Evolutionary conservation across 1,284 basidiomycete species (phyloP).

Genomic region (Ustilago bromivora): DNA sequence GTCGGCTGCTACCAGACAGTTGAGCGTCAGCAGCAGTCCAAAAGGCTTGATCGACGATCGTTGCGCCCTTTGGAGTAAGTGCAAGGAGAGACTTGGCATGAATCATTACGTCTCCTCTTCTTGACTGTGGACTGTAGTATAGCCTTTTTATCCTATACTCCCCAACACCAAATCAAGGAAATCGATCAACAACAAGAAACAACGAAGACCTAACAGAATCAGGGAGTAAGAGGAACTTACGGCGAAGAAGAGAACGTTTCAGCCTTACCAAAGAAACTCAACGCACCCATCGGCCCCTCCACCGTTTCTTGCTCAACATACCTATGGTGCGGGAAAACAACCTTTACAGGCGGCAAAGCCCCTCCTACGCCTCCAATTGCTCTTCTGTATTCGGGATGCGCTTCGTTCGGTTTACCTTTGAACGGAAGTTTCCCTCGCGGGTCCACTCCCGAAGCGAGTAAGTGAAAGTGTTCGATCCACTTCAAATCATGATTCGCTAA

Average conservation of each 20-base stretch:
- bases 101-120: conserved; percentile 65
- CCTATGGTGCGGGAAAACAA: conserved; percentile 61
- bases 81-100: conserved; percentile 66
- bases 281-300: conserved; percentile 52
- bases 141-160: conserved; percentile 32
- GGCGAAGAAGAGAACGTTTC: conserved; percentile 35
- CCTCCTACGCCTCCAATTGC: conserved; percentile 1
- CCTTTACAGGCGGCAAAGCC: conserved; percentile 49
- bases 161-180: neutral
- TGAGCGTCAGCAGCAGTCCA: conserved; percentile 21
- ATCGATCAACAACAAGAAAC: neutral
- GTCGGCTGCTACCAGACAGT: conserved; percentile 1
- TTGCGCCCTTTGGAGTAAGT: conserved; percentile 14
- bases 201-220: neutral
- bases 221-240: conserved; percentile 20
- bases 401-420: conserved; percentile 29
- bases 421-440: conserved; percentile 44
- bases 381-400: conserved; percentile 31
- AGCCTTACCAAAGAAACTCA: conserved; percentile 66
- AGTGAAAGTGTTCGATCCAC: conserved; percentile 67
- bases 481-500: conserved; percentile 57
- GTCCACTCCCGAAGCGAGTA: conserved; percentile 53
- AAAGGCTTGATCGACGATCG: conserved; percentile 28
- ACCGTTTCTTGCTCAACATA: conserved; percentile 52
- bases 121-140: conserved; percentile 50